Conservation (phyloP, 2,329 filamentous ascomycete species). For the Pestalotiopsis sp. region DNA sequence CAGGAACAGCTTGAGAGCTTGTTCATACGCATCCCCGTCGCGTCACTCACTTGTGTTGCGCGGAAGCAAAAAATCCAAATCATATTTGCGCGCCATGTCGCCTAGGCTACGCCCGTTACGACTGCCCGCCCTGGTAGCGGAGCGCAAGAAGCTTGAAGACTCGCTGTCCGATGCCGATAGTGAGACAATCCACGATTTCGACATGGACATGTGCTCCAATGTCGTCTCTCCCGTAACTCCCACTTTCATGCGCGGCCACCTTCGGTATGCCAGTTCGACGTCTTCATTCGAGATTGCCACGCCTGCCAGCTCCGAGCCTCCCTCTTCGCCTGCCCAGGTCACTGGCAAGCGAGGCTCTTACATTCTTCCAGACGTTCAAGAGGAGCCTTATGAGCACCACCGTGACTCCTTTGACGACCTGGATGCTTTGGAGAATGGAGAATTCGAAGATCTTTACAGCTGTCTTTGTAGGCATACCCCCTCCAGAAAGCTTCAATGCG, state of each 20-base stretch:
- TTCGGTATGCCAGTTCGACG: conserved; percentile 72
- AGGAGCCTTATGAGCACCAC: conserved; percentile 72
- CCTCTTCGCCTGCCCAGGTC: conserved; percentile 58
- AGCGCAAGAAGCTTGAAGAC: conserved; percentile 31
- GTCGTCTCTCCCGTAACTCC: conserved; percentile 72
- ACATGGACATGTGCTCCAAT: conserved; percentile 62
- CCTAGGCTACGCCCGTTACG: conserved; percentile 34
- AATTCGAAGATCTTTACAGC: conserved; percentile 55
- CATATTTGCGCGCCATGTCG: conserved; percentile 25
- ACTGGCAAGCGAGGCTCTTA: conserved; percentile 61
- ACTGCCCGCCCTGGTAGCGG: conserved; percentile 32
- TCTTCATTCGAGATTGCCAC: conserved; percentile 74
- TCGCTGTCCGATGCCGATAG: conserved; percentile 29
- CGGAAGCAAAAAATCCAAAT: not conserved
- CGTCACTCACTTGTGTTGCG: not conserved
- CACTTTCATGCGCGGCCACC: conserved; percentile 68
- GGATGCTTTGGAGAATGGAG: conserved; percentile 50
- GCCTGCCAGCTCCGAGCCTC: conserved; percentile 50
- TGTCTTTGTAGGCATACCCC: conserved; percentile 71
- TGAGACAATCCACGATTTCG: conserved; percentile 45
- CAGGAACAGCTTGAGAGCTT: conserved; percentile 4
- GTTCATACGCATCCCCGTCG: not conserved
- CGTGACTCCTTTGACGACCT: conserved; percentile 57
- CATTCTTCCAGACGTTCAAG: conserved; percentile 78
- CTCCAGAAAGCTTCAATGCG: not conserved